Evolutionary conservation across 495 filamentous ascomycete species (phyloP).

Genomic region (Lophiotrema nucula): DNA sequence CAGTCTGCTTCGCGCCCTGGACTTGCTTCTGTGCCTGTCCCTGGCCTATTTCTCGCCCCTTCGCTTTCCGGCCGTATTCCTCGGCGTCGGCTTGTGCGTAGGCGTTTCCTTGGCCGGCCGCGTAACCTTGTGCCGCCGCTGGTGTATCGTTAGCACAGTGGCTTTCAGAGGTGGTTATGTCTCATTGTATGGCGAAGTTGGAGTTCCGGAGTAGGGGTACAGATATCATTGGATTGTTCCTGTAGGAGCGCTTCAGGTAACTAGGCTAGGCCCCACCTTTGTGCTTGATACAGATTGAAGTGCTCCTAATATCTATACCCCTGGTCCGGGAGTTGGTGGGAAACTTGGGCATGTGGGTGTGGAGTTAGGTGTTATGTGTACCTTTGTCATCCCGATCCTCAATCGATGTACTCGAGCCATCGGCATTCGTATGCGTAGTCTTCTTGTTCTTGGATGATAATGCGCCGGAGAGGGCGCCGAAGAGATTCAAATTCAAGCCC

Average conservation of each 20-base stretch:
- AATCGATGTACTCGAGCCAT: slow-evolving; percentile 27
- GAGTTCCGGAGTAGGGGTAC: background rate
- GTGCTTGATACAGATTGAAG: too few species aligned
- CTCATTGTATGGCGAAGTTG: too few species aligned
- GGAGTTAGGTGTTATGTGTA: background rate
- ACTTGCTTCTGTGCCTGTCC: slow-evolving; percentile 4
- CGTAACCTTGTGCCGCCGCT: slow-evolving; percentile 5
- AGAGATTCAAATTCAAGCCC: slow-evolving; percentile 41
- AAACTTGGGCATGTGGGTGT: background rate
- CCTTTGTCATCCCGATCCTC: slow-evolving; percentile 28
- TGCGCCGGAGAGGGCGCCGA: slow-evolving; percentile 37
- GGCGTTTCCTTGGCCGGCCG: slow-evolving; percentile 7
- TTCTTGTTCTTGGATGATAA: slow-evolving; percentile 38
- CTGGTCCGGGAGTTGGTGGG: too few species aligned
- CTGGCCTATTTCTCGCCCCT: slow-evolving; percentile 6
- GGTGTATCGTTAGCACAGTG: background rate
- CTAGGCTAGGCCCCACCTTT: too few species aligned
- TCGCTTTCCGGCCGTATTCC: slow-evolving; percentile 6
- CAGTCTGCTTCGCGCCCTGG: slow-evolving; percentile 12
- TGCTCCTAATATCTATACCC: too few species aligned
- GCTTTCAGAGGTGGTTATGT: too few species aligned
- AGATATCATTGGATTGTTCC: too few species aligned
- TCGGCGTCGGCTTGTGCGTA: slow-evolving; percentile 9
- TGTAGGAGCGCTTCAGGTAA: too few species aligned
- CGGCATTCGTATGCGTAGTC: slow-evolving; percentile 33